phyloP scores from a whole-genome alignment of 1,139 yeast species.

The Kluyveromyces sp. region DNA sequence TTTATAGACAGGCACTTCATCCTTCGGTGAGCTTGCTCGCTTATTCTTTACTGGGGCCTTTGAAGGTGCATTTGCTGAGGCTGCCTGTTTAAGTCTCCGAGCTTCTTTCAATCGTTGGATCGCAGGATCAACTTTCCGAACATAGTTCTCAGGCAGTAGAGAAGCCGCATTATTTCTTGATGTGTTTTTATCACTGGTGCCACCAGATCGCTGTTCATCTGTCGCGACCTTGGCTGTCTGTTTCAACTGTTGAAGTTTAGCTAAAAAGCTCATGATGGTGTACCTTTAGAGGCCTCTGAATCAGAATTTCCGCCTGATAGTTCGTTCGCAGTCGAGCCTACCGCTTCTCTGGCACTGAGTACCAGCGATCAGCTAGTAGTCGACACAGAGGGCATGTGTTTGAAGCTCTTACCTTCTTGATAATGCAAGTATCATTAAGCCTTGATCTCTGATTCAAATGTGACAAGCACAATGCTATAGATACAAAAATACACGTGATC shows the following conservation, averaged over 20 bases:
- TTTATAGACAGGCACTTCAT: conserved; percentile 13
- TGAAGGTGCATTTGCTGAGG: conserved; percentile 31
- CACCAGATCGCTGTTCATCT: not conserved
- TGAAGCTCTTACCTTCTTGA: no score
- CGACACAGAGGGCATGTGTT: no score
- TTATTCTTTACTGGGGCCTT: conserved; percentile 15
- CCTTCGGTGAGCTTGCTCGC: conserved; percentile 10
- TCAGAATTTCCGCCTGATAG: not conserved
- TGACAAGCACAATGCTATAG: not conserved
- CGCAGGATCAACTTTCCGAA: conserved; percentile 36
- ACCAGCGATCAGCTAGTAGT: no score
- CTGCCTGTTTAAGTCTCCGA: conserved; percentile 43
- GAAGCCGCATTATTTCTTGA: conserved; percentile 6
- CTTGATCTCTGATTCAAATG: not conserved
- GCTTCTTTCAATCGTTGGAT: conserved; percentile 56
- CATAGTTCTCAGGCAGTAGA: conserved; percentile 27
- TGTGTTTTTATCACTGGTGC: not conserved
- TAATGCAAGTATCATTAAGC: no score
- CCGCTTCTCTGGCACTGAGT: no score
- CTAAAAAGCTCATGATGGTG: conserved; percentile 21
- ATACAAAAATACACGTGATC: conserved; percentile 2
- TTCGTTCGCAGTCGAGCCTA: no score
- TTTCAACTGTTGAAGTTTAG: conserved; percentile 20
- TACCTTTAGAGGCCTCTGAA: not conserved
- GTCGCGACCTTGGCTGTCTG: conserved; percentile 10